Percentiles rank a stretch among this genome's conserved stretches.
Evolutionary conservation across 495 filamentous ascomycete species (phyloP).

Genomic region (Podospora bellae-mahoneyi): DNA sequence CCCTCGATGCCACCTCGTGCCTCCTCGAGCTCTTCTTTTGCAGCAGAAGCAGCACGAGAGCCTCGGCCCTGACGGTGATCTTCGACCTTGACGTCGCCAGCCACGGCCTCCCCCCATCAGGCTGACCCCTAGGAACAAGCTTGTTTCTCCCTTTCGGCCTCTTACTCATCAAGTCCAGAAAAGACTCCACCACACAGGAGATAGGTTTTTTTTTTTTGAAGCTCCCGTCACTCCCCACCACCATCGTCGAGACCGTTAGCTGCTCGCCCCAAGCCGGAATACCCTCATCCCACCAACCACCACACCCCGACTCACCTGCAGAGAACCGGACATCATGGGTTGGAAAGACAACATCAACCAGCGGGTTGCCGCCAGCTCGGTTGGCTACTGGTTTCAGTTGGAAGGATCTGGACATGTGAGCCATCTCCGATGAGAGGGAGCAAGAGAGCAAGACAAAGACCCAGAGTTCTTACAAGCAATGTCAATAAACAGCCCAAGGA

Average conservation of each 20-base stretch:
- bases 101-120: background rate
- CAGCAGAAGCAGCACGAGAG: slow-evolving; percentile 5
- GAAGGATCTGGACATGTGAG: slow-evolving; percentile 73
- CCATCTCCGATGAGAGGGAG: background rate
- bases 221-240: background rate
- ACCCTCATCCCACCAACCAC: background rate
- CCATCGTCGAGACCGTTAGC: background rate
- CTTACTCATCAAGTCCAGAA: background rate
- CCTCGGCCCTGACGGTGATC: slow-evolving; percentile 1
- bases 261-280: background rate
- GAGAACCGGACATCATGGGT: slow-evolving; percentile 30
- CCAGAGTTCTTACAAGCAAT: background rate
- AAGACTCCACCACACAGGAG: background rate
- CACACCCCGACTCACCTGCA: background rate
- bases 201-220: background rate
- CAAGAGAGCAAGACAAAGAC: background rate
- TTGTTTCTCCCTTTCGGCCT: background rate
- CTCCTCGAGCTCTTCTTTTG: background rate
- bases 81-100: background rate
- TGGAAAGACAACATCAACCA: slow-evolving; percentile 54
- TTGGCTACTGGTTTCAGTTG: slow-evolving; percentile 71
- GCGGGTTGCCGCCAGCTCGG: slow-evolving; percentile 53
- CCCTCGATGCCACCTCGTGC: background rate
- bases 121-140: background rate
- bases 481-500: slow-evolving; percentile 56